Evolutionary conservation across 2,329 filamentous ascomycete species (phyloP).

Genomic region (Penicillium rolfsii): DNA sequence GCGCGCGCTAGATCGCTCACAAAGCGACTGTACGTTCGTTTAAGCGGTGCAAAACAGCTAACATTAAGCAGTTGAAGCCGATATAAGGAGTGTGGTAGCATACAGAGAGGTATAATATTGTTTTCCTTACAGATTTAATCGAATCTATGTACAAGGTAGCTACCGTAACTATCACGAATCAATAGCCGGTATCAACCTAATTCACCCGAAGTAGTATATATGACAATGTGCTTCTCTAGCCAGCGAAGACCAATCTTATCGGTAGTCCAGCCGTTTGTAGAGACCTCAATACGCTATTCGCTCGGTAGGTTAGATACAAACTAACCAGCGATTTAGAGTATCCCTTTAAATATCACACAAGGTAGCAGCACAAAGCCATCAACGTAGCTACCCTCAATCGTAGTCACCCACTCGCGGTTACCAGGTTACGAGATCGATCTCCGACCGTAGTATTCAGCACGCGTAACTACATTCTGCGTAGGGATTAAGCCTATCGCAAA

Average conservation of each 20-base stretch:
- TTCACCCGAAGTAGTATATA: not conserved
- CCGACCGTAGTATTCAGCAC: slow-evolving; percentile 6
- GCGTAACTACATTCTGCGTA: slow-evolving; percentile 12
- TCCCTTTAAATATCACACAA: slow-evolving; percentile 8
- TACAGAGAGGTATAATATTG: too few relatives aligned
- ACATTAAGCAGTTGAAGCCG: too few relatives aligned
- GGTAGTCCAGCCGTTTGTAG: slow-evolving; percentile 12
- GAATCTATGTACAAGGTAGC: slow-evolving; percentile 8
- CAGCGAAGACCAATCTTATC: slow-evolving; percentile 11
- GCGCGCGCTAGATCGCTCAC: not conserved
- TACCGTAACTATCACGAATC: slow-evolving; percentile 5
- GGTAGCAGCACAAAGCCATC: slow-evolving; percentile 8
- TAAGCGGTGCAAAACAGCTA: too few relatives aligned
- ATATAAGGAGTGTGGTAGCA: too few relatives aligned
- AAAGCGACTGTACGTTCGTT: too few relatives aligned
- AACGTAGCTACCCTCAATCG: not conserved
- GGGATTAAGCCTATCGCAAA: slow-evolving; percentile 13
- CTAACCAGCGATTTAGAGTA: not conserved
- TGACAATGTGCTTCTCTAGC: slow-evolving; percentile 12
- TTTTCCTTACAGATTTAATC: slow-evolving; percentile 4
- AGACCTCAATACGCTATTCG: slow-evolving; percentile 11
- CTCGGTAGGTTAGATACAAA: slow-evolving; percentile 6
- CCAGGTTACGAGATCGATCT: not conserved
- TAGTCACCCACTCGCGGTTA: slow-evolving; percentile 2
- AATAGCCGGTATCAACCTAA: slow-evolving; percentile 1